These are phyloP conservation scores for Colletotrichum sp. DNA, from an alignment of 2,329 filamentous ascomycete species.

Conservation along the genomic window DNA sequence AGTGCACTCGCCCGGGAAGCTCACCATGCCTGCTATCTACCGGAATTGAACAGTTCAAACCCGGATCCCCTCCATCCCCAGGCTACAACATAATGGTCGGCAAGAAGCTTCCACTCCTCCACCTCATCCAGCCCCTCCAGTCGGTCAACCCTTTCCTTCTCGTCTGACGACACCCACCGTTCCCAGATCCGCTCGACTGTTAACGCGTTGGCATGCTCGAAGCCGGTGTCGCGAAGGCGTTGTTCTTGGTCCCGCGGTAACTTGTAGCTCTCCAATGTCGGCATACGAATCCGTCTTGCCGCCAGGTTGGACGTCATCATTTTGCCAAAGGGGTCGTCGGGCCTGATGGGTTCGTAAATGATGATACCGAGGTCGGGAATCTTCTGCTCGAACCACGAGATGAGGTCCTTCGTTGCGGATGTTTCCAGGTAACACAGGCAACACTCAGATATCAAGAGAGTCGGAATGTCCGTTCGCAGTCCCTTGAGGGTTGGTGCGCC, in stretches of 20 bases:
- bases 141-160: slow-evolving; percentile 79
- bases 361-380: slow-evolving; percentile 62
- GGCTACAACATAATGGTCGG: slow-evolving; percentile 85
- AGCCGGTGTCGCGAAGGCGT: slow-evolving; percentile 71
- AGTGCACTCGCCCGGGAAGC: neutral
- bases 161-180: slow-evolving; percentile 70
- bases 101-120: slow-evolving; percentile 90
- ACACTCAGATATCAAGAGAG: slow-evolving; percentile 90
- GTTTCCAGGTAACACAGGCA: slow-evolving; percentile 88
- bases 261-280: slow-evolving; percentile 77
- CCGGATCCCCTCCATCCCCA: slow-evolving; percentile 79
- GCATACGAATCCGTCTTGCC: slow-evolving; percentile 80
- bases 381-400: slow-evolving; percentile 66
- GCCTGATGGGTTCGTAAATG: slow-evolving; percentile 88
- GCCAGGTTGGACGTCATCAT: slow-evolving; percentile 94
- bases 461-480: slow-evolving; percentile 68
- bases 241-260: slow-evolving; percentile 70
- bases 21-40: neutral
- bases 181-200: slow-evolving; percentile 71
- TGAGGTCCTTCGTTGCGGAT: slow-evolving; percentile 64
- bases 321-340: slow-evolving; percentile 83
- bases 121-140: slow-evolving; percentile 93
- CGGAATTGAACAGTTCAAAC: slow-evolving; percentile 26
- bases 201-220: slow-evolving; percentile 49
- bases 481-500: slow-evolving; percentile 31